Conservation (phyloP, 2,329 filamentous ascomycete genomes). For the Penicillium sp. region DNA sequence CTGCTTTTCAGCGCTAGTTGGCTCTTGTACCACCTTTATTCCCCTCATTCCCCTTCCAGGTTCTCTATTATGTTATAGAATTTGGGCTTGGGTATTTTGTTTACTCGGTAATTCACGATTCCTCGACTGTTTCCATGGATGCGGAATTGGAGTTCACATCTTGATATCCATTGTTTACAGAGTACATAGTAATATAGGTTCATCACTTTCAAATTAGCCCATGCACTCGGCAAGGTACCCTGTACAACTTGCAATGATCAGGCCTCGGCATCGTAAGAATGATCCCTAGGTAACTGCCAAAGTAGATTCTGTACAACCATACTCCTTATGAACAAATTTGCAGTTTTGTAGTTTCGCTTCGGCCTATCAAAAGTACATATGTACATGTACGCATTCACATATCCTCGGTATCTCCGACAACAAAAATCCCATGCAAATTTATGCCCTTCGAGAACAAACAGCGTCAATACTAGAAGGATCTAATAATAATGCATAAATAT, state of each 20-base stretch:
- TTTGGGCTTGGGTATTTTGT: neutral
- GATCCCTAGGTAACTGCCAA: neutral
- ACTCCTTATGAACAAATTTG: neutral
- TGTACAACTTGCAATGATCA: neutral
- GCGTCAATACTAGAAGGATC: neutral
- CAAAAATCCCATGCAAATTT: neutral
- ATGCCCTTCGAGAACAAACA: neutral
- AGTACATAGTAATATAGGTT: neutral
- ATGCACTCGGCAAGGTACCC: constrained; percentile 4
- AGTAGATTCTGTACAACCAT: neutral
- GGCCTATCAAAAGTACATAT: neutral
- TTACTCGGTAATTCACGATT: neutral
- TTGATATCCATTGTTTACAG: neutral
- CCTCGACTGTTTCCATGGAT: neutral
- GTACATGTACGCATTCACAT: neutral
- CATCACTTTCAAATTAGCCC: neutral
- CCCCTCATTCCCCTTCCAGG: constrained; percentile 12
- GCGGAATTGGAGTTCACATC: neutral
- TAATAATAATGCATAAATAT: constrained; percentile 6
- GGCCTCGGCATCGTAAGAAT: neutral
- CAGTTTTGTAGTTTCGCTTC: neutral
- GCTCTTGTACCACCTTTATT: constrained; percentile 3
- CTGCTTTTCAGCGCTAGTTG: constrained; percentile 11
- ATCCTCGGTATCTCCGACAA: neutral
- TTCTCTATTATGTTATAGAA: too few relatives aligned